Percentiles rank a stretch among this genome's conserved stretches.
These are phyloP conservation scores for Zangia roseola DNA, from an alignment of 768 basidiomycete genomes.

Conservation along the genomic window DNA sequence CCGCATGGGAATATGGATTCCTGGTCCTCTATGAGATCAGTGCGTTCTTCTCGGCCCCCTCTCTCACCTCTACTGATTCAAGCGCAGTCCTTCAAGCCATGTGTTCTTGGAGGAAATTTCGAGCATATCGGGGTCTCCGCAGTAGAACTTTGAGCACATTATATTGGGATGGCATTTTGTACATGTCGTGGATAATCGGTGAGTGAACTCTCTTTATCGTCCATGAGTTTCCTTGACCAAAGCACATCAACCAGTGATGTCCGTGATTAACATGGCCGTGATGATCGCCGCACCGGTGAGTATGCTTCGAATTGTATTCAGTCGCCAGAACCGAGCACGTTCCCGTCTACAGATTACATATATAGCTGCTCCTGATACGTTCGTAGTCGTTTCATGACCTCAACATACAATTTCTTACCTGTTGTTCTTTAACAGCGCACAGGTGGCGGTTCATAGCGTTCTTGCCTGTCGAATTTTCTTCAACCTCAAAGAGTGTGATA, in stretches of 20 bases:
- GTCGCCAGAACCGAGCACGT: not conserved
- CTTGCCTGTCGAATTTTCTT: constrained; percentile 30
- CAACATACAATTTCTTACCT: constrained; percentile 4
- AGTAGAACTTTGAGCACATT: constrained; percentile 21
- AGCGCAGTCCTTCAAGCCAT: constrained; percentile 24
- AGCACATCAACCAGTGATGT: constrained; percentile 9
- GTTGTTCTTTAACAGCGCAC: constrained; percentile 16
- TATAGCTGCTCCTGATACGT: constrained; percentile 22
- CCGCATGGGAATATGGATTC: constrained; percentile 11
- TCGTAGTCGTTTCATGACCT: constrained; percentile 2
- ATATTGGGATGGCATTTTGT: constrained; percentile 28
- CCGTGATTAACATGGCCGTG: constrained; percentile 13
- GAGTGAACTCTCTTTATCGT: not conserved
- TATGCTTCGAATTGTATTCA: not conserved
- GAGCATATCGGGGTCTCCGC: constrained; percentile 17
- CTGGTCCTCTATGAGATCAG: constrained; percentile 22
- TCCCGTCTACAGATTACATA: constrained; percentile 11
- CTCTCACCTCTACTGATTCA: not conserved
- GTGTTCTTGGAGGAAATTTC: constrained; percentile 24
- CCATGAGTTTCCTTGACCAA: not conserved
- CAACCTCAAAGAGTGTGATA: constrained; percentile 22
- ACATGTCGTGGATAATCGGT: constrained; percentile 26
- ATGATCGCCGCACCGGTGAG: constrained; percentile 22
- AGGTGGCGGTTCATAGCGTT: constrained; percentile 27
- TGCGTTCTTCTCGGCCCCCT: constrained; percentile 3